Evolutionary conservation across 768 basidiomycete species (phyloP).

Genomic region (Macrolepiota fuliginosa): DNA sequence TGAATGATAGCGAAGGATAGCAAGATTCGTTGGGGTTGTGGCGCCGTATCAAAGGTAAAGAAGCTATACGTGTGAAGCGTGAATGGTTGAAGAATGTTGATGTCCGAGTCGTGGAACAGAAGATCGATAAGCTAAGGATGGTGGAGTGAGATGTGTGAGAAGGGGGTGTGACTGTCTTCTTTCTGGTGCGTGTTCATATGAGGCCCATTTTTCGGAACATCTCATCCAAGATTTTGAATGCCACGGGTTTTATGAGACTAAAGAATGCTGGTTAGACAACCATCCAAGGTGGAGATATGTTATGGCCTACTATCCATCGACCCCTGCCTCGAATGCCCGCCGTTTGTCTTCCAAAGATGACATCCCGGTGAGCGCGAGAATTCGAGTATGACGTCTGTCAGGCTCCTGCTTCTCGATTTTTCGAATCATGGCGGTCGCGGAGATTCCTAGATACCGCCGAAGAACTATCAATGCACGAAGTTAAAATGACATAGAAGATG

Average conservation of each 20-base stretch:
- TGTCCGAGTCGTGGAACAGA: neutral
- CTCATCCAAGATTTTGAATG: conserved; percentile 86
- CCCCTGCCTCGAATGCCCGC: conserved; percentile 87
- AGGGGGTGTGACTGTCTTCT: neutral
- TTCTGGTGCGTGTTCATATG: conserved; percentile 27
- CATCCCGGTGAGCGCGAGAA: conserved; percentile 90
- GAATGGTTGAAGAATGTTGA: neutral
- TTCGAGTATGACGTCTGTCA: conserved; percentile 40
- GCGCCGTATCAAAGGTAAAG: neutral
- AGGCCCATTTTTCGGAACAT: conserved; percentile 76
- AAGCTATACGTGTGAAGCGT: neutral
- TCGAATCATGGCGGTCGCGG: conserved; percentile 82
- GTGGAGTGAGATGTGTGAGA: neutral
- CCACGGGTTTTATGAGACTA: conserved; percentile 93
- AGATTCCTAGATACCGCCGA: conserved; percentile 52
- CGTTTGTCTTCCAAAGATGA: conserved; percentile 92
- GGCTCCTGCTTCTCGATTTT: conserved; percentile 55
- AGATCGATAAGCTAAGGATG: neutral
- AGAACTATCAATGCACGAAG: neutral
- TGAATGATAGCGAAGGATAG: conserved; percentile 3
- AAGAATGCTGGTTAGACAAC: conserved; percentile 5
- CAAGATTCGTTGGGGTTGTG: conserved; percentile 11
- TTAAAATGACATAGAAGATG: neutral
- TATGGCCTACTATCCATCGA: conserved; percentile 88
- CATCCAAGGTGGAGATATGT: neutral